Evolutionary conservation across 768 basidiomycete genomes (phyloP).

Genomic region (Candolleomyces efflorescens): DNA sequence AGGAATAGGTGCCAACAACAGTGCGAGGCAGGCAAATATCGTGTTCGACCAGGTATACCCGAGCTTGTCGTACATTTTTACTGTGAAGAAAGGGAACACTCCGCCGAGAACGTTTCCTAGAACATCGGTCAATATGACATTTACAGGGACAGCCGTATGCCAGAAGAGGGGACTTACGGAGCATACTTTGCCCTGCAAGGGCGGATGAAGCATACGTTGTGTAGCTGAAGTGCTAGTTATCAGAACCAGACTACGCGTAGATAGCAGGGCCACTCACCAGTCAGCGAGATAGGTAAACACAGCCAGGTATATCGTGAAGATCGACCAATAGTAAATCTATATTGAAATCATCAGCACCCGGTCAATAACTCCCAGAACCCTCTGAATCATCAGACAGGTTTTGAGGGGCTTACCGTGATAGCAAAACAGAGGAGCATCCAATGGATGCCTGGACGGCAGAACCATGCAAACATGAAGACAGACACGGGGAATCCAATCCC

Average conservation of each 20-base stretch:
- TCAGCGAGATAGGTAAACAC: constrained; percentile 58
- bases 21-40: constrained; percentile 45
- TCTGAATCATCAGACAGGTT: background rate
- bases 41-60: constrained; percentile 55
- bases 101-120: constrained; percentile 42
- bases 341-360: too few relatives aligned
- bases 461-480: constrained; percentile 72
- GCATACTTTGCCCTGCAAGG: constrained; percentile 56
- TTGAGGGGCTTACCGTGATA: constrained; percentile 28
- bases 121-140: background rate
- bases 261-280: constrained; percentile 32
- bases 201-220: constrained; percentile 58
- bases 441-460: constrained; percentile 42
- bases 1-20: constrained; percentile 46
- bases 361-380: background rate
- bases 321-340: constrained; percentile 43
- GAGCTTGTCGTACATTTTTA: constrained; percentile 45
- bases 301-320: constrained; percentile 50
- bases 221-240: constrained; percentile 16
- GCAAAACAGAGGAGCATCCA: constrained; percentile 57
- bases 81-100: constrained; percentile 55
- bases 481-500: constrained; percentile 44
- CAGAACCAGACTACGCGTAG: background rate
- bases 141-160: too few relatives aligned
- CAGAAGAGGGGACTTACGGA: constrained; percentile 30